Conservation (phyloP, 257 asterid species). For the Pogostemon cablin region DNA sequence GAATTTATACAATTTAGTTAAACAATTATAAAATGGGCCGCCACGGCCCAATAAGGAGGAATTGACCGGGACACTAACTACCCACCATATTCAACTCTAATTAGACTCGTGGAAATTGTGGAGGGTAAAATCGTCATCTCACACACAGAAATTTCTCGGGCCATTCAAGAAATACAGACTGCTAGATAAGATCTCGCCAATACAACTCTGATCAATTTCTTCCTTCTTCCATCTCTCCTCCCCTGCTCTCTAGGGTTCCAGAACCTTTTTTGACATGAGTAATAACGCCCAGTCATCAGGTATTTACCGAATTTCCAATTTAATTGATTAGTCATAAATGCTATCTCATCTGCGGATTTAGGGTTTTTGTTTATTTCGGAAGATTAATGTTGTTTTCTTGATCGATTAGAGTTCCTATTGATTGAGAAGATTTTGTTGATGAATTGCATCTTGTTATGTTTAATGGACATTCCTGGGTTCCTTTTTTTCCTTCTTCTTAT, state of each 20-base stretch:
- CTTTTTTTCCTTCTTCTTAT: not conserved
- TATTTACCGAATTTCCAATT: conserved; percentile 27
- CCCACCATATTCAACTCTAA: conserved; percentile 31
- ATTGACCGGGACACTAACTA: conserved; percentile 7
- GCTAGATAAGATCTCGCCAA: conserved; percentile 35
- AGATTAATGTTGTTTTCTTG: not conserved
- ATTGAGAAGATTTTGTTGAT: not conserved
- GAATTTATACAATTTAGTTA: not conserved
- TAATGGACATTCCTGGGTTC: no score
- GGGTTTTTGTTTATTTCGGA: not conserved
- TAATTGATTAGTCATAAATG: not conserved
- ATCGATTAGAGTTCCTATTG: not conserved
- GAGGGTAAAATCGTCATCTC: conserved; percentile 43
- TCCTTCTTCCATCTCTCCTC: conserved; percentile 9
- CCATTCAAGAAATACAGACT: conserved; percentile 19
- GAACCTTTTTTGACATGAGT: conserved; percentile 44
- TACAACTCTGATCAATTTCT: conserved; percentile 28
- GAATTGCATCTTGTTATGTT: not conserved
- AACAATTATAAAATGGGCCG: not conserved
- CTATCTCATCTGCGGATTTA: conserved; percentile 1
- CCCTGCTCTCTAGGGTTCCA: conserved; percentile 35
- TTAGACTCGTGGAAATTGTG: conserved; percentile 14
- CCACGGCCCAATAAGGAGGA: not conserved
- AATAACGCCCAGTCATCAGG: conserved; percentile 49
- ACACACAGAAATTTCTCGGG: conserved; percentile 31